A percentile compares a stretch with the other conserved stretches of the same genome.
phyloP scores from a whole-genome alignment of 2,329 filamentous ascomycete species.

The Colletotrichum magnum region DNA sequence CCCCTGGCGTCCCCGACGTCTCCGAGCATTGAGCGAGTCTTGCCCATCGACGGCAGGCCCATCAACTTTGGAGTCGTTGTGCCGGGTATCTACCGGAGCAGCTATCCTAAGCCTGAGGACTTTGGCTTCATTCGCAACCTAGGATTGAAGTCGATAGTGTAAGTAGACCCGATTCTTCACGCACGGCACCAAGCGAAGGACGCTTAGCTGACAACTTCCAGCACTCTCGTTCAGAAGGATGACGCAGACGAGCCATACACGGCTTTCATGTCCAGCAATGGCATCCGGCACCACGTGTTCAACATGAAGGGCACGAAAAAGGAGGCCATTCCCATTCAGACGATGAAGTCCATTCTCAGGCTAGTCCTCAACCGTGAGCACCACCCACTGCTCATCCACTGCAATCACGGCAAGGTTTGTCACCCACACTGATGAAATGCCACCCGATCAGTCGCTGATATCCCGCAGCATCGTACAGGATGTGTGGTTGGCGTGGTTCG shows the following conservation, averaged over 20 bases:
- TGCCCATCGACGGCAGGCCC: conserved; percentile 57
- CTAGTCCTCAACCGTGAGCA: conserved; percentile 80
- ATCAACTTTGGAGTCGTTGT: conserved; percentile 84
- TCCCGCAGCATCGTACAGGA: conserved; percentile 82
- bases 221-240: conserved; percentile 76
- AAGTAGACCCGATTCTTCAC: conserved; percentile 51
- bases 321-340: conserved; percentile 73
- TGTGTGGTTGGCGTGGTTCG: conserved; percentile 88
- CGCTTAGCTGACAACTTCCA: conserved; percentile 47
- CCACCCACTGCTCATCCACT: conserved; percentile 88
- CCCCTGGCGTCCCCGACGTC: conserved; percentile 13
- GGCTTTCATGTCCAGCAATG: conserved; percentile 74
- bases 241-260: conserved; percentile 65
- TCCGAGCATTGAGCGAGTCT: conserved; percentile 29
- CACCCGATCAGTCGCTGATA: background rate
- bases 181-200: too few species aligned
- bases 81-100: conserved; percentile 84
- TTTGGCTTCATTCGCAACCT: conserved; percentile 78
- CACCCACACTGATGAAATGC: too few species aligned
- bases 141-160: conserved; percentile 85
- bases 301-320: conserved; percentile 93
- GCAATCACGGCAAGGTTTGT: conserved; percentile 86
- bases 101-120: conserved; percentile 81
- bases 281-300: conserved; percentile 81
- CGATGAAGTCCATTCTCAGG: conserved; percentile 79